These are phyloP conservation scores for Neurospora discreta DNA, from an alignment of 495 filamentous ascomycete species.

Conservation along the genomic window DNA sequence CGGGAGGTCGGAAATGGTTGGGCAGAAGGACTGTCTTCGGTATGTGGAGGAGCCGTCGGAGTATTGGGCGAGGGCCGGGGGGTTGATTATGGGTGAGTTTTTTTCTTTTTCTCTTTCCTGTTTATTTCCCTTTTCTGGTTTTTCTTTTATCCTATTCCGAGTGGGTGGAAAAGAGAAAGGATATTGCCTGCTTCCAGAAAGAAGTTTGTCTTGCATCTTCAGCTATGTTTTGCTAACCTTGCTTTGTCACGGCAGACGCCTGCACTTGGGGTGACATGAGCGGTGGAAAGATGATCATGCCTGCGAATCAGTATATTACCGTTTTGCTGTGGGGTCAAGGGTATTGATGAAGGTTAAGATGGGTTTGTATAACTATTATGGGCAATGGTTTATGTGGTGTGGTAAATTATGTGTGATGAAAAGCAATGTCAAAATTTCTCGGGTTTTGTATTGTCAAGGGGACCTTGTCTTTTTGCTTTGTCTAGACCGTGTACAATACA, in stretches of 20 bases:
- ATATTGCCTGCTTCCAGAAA: background rate
- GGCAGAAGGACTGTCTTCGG: background rate
- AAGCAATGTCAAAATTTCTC: background rate
- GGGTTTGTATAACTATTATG: background rate
- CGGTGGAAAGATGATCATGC: background rate
- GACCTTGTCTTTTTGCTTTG: background rate
- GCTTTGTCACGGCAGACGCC: background rate
- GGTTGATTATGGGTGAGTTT: background rate
- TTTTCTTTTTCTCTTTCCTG: background rate
- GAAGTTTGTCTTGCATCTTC: background rate
- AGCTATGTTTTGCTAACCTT: background rate
- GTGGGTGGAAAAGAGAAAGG: background rate
- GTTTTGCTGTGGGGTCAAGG: background rate
- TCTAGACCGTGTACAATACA: background rate
- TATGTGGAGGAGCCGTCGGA: background rate
- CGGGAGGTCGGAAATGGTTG: background rate
- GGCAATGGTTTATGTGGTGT: background rate
- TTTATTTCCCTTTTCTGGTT: too few species aligned
- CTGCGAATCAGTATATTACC: background rate
- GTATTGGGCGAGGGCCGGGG: background rate
- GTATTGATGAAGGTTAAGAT: background rate
- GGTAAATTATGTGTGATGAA: background rate
- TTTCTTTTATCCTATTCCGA: background rate
- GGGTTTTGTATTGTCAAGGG: background rate
- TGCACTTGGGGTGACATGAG: background rate